phyloP scores from a whole-genome alignment of 2,329 filamentous ascomycete species.

The Neonectria punicea region DNA sequence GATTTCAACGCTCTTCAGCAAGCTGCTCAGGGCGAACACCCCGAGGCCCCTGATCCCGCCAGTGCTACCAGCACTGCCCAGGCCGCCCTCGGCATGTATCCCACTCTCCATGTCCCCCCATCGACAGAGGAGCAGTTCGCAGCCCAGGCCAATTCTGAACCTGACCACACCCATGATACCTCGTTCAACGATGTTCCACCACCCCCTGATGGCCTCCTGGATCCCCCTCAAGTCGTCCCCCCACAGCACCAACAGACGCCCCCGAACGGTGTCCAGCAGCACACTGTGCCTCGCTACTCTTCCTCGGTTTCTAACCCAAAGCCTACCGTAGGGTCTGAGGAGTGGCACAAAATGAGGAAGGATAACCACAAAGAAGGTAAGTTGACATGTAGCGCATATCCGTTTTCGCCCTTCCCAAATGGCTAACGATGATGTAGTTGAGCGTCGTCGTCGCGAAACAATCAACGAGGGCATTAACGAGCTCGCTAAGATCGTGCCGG shows the following conservation, averaged over 20 bases:
- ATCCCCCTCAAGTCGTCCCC: slow-evolving; percentile 36
- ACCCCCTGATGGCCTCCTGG: slow-evolving; percentile 45
- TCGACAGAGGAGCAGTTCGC: slow-evolving; percentile 70
- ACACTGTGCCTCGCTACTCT: slow-evolving; percentile 48
- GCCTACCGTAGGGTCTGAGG: slow-evolving; percentile 91
- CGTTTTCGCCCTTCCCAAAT: neutral
- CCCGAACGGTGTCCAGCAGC: slow-evolving; percentile 54
- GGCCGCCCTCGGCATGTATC: slow-evolving; percentile 69
- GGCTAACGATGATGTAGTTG: slow-evolving; percentile 69
- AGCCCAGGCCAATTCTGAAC: slow-evolving; percentile 56
- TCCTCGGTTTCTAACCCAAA: slow-evolving; percentile 65
- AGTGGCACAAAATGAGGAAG: slow-evolving; percentile 97
- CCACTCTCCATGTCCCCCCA: slow-evolving; percentile 66
- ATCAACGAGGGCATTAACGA: slow-evolving; percentile 99
- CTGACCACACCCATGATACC: slow-evolving; percentile 48
- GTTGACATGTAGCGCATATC: slow-evolving; percentile 38
- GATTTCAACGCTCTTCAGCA: slow-evolving; percentile 68
- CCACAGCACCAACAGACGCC: slow-evolving; percentile 47
- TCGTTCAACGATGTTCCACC: slow-evolving; percentile 48
- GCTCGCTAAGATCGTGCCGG: slow-evolving; percentile 95
- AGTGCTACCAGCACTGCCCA: slow-evolving; percentile 69
- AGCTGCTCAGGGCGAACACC: slow-evolving; percentile 59
- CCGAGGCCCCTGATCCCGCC: slow-evolving; percentile 59
- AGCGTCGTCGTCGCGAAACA: slow-evolving; percentile 94
- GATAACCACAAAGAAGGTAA: slow-evolving; percentile 99